Conservation (phyloP, 495 filamentous ascomycete species). For the Podospora pseudoanserina region DNA sequence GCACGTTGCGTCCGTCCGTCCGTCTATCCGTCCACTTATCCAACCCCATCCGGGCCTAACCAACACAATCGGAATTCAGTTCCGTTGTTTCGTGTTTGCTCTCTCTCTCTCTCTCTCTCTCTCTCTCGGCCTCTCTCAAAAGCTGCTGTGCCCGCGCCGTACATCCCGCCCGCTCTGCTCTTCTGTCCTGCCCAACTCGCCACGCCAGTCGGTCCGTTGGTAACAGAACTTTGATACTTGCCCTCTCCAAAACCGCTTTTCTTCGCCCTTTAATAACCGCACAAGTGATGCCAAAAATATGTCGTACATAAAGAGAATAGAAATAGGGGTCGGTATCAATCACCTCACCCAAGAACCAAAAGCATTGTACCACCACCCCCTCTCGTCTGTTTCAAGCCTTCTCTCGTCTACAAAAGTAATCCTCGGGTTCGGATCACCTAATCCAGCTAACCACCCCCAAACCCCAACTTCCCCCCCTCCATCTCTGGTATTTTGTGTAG, state of each 20-base stretch:
- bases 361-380: neutral
- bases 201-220: neutral
- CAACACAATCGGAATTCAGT: neutral
- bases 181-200: no score
- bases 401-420: neutral
- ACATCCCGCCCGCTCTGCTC: neutral
- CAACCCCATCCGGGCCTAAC: neutral
- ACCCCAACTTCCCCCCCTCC: neutral
- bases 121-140: neutral
- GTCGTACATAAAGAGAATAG: neutral
- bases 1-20: neutral
- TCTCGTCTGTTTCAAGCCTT: neutral
- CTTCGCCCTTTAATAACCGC: neutral
- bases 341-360: neutral
- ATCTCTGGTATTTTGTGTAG: neutral
- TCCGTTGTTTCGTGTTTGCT: conserved; percentile 1
- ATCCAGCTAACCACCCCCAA: neutral
- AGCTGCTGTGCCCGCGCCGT: neutral
- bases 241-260: neutral
- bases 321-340: neutral
- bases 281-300: neutral
- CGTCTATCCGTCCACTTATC: no score
- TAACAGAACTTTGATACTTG: neutral
- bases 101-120: neutral
- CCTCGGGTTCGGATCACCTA: neutral